Conservation (phyloP, 257 asterid species). For the Voacanga thouarsii region DNA sequence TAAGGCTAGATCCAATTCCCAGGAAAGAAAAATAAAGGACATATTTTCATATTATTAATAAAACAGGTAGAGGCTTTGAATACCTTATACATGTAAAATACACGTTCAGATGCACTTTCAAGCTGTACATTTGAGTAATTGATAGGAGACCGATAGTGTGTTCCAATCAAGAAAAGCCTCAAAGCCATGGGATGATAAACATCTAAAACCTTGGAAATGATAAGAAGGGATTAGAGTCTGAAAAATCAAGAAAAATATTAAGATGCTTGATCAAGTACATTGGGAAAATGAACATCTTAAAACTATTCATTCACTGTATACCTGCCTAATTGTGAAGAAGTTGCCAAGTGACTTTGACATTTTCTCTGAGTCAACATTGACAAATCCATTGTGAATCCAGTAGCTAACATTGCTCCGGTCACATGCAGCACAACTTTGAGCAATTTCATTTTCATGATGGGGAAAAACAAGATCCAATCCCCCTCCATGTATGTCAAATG, state of each 20-base stretch:
- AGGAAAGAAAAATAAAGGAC: neutral
- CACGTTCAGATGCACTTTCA: conserved; percentile 91
- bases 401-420: conserved; percentile 60
- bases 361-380: conserved; percentile 82
- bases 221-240: conserved; percentile 3
- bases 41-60: neutral
- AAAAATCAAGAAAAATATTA: conserved; percentile 12
- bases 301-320: conserved; percentile 16
- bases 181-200: conserved; percentile 89
- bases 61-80: neutral
- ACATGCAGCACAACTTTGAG: conserved; percentile 97
- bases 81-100: conserved; percentile 92
- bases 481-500: conserved; percentile 98
- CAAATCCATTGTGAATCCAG: conserved; percentile 98
- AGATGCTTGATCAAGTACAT: neutral
- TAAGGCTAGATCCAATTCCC: too few species aligned
- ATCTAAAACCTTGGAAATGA: conserved; percentile 65
- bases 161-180: conserved; percentile 77
- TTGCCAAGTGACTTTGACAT: conserved; percentile 99
- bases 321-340: conserved; percentile 95
- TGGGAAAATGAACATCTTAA: neutral
- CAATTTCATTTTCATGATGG: conserved; percentile 98
- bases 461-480: conserved; percentile 98
- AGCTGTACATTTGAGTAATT: conserved; percentile 80
- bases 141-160: conserved; percentile 93